Evolutionary conservation across 225 moss, liverwort and hornwort species (phyloP), one percentile per base, ranked within the genome.

Genomic region (Anthoceros angustus): DNA sequence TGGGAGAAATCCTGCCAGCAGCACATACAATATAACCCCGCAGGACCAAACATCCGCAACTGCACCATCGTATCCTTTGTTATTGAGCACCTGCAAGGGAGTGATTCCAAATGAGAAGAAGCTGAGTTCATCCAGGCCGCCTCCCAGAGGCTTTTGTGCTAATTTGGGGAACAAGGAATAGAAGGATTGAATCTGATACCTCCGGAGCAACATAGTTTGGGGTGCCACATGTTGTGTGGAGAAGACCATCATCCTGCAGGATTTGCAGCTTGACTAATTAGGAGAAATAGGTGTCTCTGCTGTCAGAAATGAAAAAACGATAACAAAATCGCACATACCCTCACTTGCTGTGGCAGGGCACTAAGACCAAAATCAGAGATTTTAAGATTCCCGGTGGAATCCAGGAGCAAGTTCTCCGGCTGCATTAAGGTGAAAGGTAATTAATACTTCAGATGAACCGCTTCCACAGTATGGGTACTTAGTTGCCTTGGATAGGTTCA

Each of bases 21-120:
- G 68, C 43, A 99, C 98, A 72, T 82, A 99, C 67, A 99, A 81
- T 73, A 99, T 92, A 78, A 99, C 89, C 55, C 98, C 98, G 82
- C 98, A 99, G 66, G 98, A 99, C 98, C 98, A 99, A 49, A 99
- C 82, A 72, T 99, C 98, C 74, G 98, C 98, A 83, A 92, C 92
- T 84, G 98, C 98, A 74, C 98, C 98, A 83, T 99, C 84, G 83
- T 99, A 99, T 80, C 98, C 98, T 77, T 82, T 82, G 83, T 92
- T 84, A 76, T 92, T 89, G 66, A 99, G 89, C 76, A 99, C 89
- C 91, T 95, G 95, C 76, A 55, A 55, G 1, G 55, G 7, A 23
- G 23, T 20, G 18, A 25, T 43, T 42, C 9, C 5, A 64, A 20
- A 50, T 26, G 40, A 16, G 39, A 25, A 39, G 42, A 6, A 65